Evolutionary conservation across 2,329 filamentous ascomycete species (phyloP).

Genomic region (Botrytis elliptica): DNA sequence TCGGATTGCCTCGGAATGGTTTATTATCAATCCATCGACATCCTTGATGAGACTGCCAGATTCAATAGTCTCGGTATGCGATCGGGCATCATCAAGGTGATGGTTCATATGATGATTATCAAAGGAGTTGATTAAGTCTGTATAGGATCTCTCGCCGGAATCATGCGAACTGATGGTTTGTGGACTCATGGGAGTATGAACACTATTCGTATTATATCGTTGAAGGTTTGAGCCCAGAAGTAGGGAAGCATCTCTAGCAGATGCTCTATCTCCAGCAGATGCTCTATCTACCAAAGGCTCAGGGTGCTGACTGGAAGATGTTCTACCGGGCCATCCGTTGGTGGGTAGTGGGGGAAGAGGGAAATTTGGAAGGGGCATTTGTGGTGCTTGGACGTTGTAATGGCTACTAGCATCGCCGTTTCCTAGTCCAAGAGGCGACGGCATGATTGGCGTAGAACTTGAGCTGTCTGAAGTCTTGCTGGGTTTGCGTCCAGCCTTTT

Average conservation of each 20-base stretch:
- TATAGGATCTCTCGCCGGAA: constrained; percentile 16
- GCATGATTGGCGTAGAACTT: background rate
- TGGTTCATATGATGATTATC: constrained; percentile 25
- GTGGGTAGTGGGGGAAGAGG: constrained; percentile 17
- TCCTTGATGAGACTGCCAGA: constrained; percentile 42
- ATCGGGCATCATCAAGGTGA: constrained; percentile 35
- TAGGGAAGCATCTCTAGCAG: constrained; percentile 8
- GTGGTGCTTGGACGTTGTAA: constrained; percentile 17
- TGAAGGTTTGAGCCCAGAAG: constrained; percentile 15
- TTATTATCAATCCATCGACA: constrained; percentile 44
- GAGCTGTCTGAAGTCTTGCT: background rate
- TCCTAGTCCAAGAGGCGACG: background rate
- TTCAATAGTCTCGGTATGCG: constrained; percentile 36
- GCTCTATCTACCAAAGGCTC: constrained; percentile 17
- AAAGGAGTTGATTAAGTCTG: constrained; percentile 22
- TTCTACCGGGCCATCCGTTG: constrained; percentile 22
- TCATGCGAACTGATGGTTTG: background rate
- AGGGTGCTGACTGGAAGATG: constrained; percentile 23
- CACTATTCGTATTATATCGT: constrained; percentile 5
- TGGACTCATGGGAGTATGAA: background rate
- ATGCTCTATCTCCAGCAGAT: constrained; percentile 16
- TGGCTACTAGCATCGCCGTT: constrained; percentile 14
- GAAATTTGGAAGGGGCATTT: constrained; percentile 23
- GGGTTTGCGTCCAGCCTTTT: constrained; percentile 21
- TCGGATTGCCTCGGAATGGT: constrained; percentile 47